Evolutionary conservation across 805 yeast genomes (phyloP).

Genomic region (Nakazawaea anatomiae): DNA sequence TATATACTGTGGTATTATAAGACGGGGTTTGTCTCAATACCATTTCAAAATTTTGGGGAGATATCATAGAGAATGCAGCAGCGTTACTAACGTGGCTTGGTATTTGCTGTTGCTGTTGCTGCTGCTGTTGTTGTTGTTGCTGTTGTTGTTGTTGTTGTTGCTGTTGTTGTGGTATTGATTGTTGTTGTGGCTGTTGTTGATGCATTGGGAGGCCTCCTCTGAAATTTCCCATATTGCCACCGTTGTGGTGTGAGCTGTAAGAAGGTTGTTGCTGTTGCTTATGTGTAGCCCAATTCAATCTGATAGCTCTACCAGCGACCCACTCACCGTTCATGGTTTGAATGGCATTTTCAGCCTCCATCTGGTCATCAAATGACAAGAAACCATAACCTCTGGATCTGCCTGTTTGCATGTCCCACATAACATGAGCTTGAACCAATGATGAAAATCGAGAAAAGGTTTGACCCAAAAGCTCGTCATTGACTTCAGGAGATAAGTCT

Average conservation of each 20-base stretch:
- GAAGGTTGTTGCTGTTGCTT: conserved; percentile 35
- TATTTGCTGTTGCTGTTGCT: conserved; percentile 7
- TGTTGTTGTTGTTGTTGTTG: conserved; percentile 12
- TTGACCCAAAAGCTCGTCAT: conserved; percentile 61
- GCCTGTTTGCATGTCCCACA: conserved; percentile 97
- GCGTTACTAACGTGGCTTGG: conserved; percentile 10
- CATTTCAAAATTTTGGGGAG: conserved; percentile 60
- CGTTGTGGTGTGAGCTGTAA: conserved; percentile 5
- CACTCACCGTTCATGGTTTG: conserved; percentile 67
- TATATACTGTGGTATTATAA: conserved; percentile 81
- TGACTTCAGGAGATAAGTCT: conserved; percentile 75
- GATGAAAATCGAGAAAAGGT: conserved; percentile 56
- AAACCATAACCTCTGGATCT: conserved; percentile 91
- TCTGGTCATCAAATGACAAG: conserved; percentile 61
- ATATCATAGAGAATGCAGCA: conserved; percentile 21
- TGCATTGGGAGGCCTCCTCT: background rate
- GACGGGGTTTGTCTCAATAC: conserved; percentile 74
- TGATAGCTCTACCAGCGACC: conserved; percentile 68
- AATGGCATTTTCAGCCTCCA: conserved; percentile 72
- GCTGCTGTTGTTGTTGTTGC: conserved; percentile 12
- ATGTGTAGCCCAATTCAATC: conserved; percentile 88
- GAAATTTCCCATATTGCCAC: conserved; percentile 12
- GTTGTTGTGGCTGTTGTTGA: conserved; percentile 5
- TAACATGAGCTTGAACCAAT: conserved; percentile 78
- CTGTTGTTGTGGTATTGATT: conserved; percentile 1